These are phyloP conservation scores for Malus sylvestris DNA, from an alignment of 306 rosid genomes.

Conservation along the genomic window DNA sequence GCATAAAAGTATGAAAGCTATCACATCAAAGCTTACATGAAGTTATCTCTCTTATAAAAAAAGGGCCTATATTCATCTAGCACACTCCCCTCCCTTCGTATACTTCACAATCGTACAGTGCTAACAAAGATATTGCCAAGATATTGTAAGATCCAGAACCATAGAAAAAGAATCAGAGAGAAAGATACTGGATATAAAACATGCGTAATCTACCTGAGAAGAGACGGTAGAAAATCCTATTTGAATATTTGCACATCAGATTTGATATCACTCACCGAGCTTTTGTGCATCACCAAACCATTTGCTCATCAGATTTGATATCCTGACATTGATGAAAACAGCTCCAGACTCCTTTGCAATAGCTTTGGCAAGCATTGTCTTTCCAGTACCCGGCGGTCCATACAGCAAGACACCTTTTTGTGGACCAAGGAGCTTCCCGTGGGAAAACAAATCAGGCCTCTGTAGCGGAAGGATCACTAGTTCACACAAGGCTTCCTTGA, in stretches of 20 bases:
- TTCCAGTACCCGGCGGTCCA: slow-evolving; percentile 99
- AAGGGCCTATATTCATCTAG: not conserved
- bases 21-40: not conserved
- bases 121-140: not conserved
- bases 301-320: slow-evolving; percentile 98
- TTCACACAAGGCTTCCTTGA: slow-evolving; percentile 76
- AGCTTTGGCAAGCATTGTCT: slow-evolving; percentile 99
- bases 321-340: slow-evolving; percentile 82
- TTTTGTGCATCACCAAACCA: slow-evolving; percentile 99
- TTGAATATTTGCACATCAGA: too few relatives aligned
- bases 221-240: not conserved
- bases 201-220: not conserved
- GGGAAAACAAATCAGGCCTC: slow-evolving; percentile 73
- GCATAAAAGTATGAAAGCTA: not conserved
- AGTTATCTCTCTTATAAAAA: not conserved
- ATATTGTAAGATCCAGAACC: not conserved
- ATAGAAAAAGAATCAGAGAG: not conserved
- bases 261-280: slow-evolving; percentile 58
- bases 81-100: not conserved
- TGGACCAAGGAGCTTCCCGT: slow-evolving; percentile 92
- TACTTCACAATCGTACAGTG: not conserved
- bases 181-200: not conserved
- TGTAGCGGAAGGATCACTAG: slow-evolving; percentile 83
- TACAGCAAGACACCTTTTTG: slow-evolving; percentile 89
- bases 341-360: slow-evolving; percentile 97